Evolutionary conservation across 1,284 basidiomycete species (phyloP), one percentile per base, ranked within the genome.

Genomic region (Sporisorium scitamineum): DNA sequence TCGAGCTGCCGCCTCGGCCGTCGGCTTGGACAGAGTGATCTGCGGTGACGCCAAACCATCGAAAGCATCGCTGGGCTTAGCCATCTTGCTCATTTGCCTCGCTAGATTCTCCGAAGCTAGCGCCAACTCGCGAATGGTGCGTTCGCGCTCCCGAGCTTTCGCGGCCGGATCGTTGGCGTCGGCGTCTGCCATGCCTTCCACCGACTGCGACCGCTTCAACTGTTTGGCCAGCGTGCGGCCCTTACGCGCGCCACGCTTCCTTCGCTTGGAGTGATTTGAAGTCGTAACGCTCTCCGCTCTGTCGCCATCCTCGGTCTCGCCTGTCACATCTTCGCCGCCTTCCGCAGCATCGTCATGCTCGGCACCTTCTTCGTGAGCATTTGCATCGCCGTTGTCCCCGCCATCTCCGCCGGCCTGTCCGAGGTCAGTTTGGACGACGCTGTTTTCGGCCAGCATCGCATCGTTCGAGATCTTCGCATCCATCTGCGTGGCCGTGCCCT

Each of bases 171-270:
- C 71, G 24, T 69, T 54, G 26, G 47, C 59, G n/a, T 71, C 59
- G 1, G 26, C 32, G 13, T 62, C 61, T 5, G 61, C 41, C 66
- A 79, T 59, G 41, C 66, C 61, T 51, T 79, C 79, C 24, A 70
- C 74, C 6, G 79, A 80, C 34, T 77, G 79, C 4, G 73, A 74
- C 26, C 78, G 65, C 45, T 79, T 79, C 41, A 80, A 61, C 65
- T 79, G 74, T 45, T 80, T 79, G 50, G 77, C 73, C 1, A 77
- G 62, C 9, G 75, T 79, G 9, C 77, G 58, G 18, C 77, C 77
- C 50, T 80, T 80, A 11, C 79, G 69, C 24, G 79, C 79, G 8
- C 79, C 79, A 13, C 79, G 61, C 39, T 80, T 80, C 16, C 79
- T 48, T 27, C 79, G 39, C 56, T 80, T 80, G 3, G 79, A 72